These are phyloP conservation scores for Filobasidium floriforme DNA, from an alignment of 768 basidiomycete genomes.

Conservation along the genomic window DNA sequence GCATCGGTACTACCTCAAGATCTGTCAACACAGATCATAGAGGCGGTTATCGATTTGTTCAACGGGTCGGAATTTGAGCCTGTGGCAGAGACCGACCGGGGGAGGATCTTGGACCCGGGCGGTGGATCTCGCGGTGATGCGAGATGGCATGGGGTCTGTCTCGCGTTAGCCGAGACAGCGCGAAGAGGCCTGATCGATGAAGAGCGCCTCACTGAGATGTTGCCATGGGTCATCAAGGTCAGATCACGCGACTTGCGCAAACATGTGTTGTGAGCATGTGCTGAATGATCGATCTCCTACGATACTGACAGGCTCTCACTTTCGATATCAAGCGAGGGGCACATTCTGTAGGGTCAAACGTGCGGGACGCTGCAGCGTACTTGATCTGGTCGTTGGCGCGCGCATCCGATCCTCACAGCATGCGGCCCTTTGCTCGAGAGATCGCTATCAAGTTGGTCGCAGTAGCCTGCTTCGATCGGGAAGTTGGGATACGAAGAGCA, in stretches of 20 bases:
- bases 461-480: slow-evolving; percentile 81
- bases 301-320: slow-evolving; percentile 61
- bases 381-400: slow-evolving; percentile 90
- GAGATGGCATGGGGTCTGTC: slow-evolving; percentile 89
- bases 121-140: slow-evolving; percentile 53
- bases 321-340: slow-evolving; percentile 88
- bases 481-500: slow-evolving; percentile 86
- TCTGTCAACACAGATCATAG: slow-evolving; percentile 71
- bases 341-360: slow-evolving; percentile 87
- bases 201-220: slow-evolving; percentile 56
- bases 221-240: slow-evolving; percentile 78
- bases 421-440: slow-evolving; percentile 57
- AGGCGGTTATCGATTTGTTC: slow-evolving; percentile 69
- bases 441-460: slow-evolving; percentile 68
- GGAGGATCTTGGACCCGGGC: slow-evolving; percentile 34
- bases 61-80: slow-evolving; percentile 45
- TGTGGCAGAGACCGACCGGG: slow-evolving; percentile 28
- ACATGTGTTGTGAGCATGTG: not conserved
- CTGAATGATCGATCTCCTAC: too few species aligned
- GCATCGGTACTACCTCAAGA: slow-evolving; percentile 68
- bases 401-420: slow-evolving; percentile 48
- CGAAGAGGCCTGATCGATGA: slow-evolving; percentile 64
- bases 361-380: slow-evolving; percentile 90
- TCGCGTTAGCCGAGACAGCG: slow-evolving; percentile 87
- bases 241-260: not conserved